Evolutionary conservation across 78 protist genomes (phyloP).

Genomic region (Dictyostelium firmibasis): DNA sequence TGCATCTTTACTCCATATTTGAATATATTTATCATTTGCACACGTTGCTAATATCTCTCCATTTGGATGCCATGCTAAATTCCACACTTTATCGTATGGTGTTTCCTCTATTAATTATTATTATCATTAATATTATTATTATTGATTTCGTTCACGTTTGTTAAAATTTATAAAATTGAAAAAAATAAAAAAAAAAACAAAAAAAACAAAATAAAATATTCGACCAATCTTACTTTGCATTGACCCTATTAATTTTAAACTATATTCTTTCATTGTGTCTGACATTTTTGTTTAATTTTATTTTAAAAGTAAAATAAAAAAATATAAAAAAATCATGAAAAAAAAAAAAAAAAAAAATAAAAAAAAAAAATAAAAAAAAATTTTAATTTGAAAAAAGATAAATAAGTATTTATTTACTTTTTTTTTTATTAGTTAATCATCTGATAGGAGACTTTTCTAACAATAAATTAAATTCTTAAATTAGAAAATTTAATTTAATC

Average conservation of each 20-base stretch:
- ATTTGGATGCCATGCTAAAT: conserved; percentile 86
- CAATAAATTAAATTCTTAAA: too few relatives aligned
- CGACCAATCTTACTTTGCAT: background rate
- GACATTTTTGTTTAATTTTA: background rate
- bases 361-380: background rate
- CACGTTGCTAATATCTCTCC: conserved; percentile 91
- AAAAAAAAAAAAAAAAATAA: background rate
- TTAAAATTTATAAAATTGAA: too few relatives aligned
- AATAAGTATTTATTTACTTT: too few relatives aligned
- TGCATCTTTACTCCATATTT: conserved; percentile 76
- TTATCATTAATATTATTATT: background rate
- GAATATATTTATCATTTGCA: conserved; percentile 88
- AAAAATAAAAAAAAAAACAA: too few relatives aligned
- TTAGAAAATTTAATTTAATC: too few relatives aligned
- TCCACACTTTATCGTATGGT: conserved; percentile 87
- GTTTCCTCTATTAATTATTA: background rate
- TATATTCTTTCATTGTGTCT: background rate
- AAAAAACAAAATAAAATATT: background rate
- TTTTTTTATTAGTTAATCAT: too few relatives aligned
- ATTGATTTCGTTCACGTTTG: too few relatives aligned
- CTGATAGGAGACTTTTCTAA: too few relatives aligned
- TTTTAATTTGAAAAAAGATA: too few relatives aligned
- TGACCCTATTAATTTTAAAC: background rate
- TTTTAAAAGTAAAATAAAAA: background rate
- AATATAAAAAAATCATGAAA: background rate